Evolutionary conservation across 1,284 basidiomycete genomes (phyloP), one percentile per base, ranked within the genome.

Genomic region (Austropuccinia psidii): DNA sequence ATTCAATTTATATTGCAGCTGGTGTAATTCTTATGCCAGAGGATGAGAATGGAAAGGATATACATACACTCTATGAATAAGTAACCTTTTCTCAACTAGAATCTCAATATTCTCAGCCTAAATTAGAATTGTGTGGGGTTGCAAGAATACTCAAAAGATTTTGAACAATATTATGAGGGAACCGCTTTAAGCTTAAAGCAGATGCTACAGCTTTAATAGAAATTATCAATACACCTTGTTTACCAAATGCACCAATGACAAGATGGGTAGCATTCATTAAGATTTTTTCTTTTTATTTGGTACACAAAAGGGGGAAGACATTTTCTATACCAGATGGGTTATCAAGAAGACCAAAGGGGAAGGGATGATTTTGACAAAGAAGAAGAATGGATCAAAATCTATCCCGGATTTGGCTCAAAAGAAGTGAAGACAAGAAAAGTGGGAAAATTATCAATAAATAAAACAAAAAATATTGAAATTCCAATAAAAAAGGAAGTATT

Each of bases 151-250:
- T 61, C 6, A 61, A 61, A 41, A 61, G 19, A 21, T 29, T 62
- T 2, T 43, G 47, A 29, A 62, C 41, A 24, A 21, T 43, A 1
- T 29, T 62, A 1, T 62, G 60, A 43, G 60, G 60, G 15, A n/a
- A 62, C 17, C 19, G 47, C 15, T 62, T 62, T 19, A 8, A 69
- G 15, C 21, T 69, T 29, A 19, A 55, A 69, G 54, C 57, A 21
- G 66, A 69, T 58, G 52, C 66, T 9, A 69, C 55, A 41, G 39
- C 49, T 29, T 54, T 69, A 9, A 69, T 69, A 39, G 35, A 69
- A 45, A 69, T 69, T 41, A 65, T 65, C 21, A 66, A 66, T 19
- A 33, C 47, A 50, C 45, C 47, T 19, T 4, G 7, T 13, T 54
- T 68, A 24, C 66, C 66, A 0, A 68, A 66, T 52, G 64, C 47